Evolutionary conservation across 163 green algal genomes (phyloP).

Genomic region (Botryococcus braunii): DNA sequence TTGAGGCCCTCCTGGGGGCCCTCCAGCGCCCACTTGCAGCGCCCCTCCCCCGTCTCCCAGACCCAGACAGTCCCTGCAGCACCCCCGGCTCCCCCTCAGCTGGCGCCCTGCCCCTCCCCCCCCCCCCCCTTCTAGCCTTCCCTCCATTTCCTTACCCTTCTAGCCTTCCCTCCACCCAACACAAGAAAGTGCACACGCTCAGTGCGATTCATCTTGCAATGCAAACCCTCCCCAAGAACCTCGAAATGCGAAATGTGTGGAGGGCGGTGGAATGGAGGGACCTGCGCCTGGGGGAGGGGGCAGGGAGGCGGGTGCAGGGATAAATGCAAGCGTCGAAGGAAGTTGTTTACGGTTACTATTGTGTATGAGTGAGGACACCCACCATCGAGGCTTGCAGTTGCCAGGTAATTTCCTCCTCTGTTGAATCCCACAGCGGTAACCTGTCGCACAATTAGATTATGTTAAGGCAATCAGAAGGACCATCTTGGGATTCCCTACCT

Average conservation of each 20-base stretch:
- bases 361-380: too few species aligned
- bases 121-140: not conserved
- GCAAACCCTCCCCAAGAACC: too few species aligned
- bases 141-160: constrained; percentile 13
- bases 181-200: too few species aligned
- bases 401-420: constrained; percentile 51
- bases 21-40: constrained; percentile 60
- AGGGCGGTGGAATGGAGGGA: too few species aligned
- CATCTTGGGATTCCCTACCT: not conserved
- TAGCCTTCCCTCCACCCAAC: not conserved
- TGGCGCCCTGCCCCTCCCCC: too few species aligned
- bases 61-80: constrained; percentile 58
- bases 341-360: too few species aligned
- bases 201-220: too few species aligned
- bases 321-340: too few species aligned
- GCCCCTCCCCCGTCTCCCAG: constrained; percentile 51
- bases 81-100: too few species aligned
- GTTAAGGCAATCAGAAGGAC: not conserved
- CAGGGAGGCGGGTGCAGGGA: too few species aligned
- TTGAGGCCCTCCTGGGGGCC: constrained; percentile 76
- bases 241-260: too few species aligned
- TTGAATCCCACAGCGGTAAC: constrained; percentile 59
- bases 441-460: not conserved
- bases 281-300: too few species aligned
- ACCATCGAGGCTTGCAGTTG: constrained; percentile 83